A percentile compares a stretch with the other conserved stretches of the same genome.
Evolutionary conservation across 2,329 filamentous ascomycete genomes (phyloP).

Genomic region (Knoxdaviesia proteae): DNA sequence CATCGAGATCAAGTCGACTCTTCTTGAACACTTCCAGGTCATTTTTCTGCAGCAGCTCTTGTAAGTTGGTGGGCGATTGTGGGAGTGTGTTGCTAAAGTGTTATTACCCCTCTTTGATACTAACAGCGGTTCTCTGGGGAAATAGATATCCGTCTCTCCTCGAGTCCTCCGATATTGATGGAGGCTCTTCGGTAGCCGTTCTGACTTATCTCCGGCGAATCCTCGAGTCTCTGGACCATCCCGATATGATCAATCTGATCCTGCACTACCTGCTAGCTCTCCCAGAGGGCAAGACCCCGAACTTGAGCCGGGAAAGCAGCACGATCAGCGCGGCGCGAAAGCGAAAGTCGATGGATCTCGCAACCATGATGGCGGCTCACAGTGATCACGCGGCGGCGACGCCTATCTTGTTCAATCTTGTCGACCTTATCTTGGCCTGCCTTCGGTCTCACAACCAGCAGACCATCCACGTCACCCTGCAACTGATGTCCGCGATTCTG

Average conservation of each 20-base stretch:
- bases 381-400: constrained; percentile 51
- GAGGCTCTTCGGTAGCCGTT: constrained; percentile 88
- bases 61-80: constrained; percentile 24
- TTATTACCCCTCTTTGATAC: too few species aligned
- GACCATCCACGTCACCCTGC: constrained; percentile 74
- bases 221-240: constrained; percentile 76
- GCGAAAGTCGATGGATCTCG: constrained; percentile 72
- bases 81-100: too few species aligned
- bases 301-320: constrained; percentile 12
- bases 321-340: constrained; percentile 50
- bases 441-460: constrained; percentile 68
- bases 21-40: constrained; percentile 92
- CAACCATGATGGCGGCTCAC: constrained; percentile 57
- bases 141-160: constrained; percentile 77
- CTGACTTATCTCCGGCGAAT: constrained; percentile 83
- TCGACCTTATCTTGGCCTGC: constrained; percentile 75
- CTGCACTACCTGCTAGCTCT: constrained; percentile 69
- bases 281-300: constrained; percentile 26
- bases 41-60: constrained; percentile 87
- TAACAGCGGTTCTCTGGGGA: too few species aligned
- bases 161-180: constrained; percentile 92
- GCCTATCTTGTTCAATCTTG: constrained; percentile 77
- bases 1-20: constrained; percentile 72
- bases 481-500: constrained; percentile 68
- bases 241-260: constrained; percentile 84